Evolutionary conservation across 495 filamentous ascomycete species (phyloP).

Genomic region (Talaromyces stipitatus): DNA sequence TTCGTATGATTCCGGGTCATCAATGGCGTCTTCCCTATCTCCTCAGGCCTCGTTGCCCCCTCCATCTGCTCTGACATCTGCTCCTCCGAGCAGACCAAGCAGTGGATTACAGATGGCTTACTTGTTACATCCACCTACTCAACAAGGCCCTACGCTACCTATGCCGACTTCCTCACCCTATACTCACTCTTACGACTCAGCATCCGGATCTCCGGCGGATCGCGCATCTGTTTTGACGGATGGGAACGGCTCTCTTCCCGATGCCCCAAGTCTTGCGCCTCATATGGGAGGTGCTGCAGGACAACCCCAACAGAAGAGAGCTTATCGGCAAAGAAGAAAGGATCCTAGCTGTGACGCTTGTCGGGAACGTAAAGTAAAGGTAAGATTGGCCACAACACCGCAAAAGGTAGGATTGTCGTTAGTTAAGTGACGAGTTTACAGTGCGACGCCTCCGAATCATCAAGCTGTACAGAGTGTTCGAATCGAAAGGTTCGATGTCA

Average conservation of each 20-base stretch:
- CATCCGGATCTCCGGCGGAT: constrained; percentile 34
- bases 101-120: constrained; percentile 40
- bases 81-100: constrained; percentile 36
- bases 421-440: constrained; percentile 17
- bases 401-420: background rate
- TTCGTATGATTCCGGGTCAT: constrained; percentile 7
- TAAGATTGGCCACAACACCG: constrained; percentile 19
- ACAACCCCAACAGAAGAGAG: constrained; percentile 68
- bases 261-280: constrained; percentile 34
- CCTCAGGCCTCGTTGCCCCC: constrained; percentile 20
- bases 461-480: constrained; percentile 92
- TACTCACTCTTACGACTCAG: constrained; percentile 36
- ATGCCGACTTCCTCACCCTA: constrained; percentile 26
- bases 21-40: constrained; percentile 27
- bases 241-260: constrained; percentile 27
- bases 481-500: constrained; percentile 94
- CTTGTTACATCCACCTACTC: constrained; percentile 33
- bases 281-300: constrained; percentile 32
- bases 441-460: constrained; percentile 94
- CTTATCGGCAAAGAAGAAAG: constrained; percentile 89
- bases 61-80: constrained; percentile 29
- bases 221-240: constrained; percentile 24
- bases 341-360: constrained; percentile 98
- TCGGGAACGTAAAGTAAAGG: constrained; percentile 95
- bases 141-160: constrained; percentile 16